Evolutionary conservation across 805 yeast genomes (phyloP), one percentile per base, ranked within the genome.

Genomic region (Danielia reshetovae): DNA sequence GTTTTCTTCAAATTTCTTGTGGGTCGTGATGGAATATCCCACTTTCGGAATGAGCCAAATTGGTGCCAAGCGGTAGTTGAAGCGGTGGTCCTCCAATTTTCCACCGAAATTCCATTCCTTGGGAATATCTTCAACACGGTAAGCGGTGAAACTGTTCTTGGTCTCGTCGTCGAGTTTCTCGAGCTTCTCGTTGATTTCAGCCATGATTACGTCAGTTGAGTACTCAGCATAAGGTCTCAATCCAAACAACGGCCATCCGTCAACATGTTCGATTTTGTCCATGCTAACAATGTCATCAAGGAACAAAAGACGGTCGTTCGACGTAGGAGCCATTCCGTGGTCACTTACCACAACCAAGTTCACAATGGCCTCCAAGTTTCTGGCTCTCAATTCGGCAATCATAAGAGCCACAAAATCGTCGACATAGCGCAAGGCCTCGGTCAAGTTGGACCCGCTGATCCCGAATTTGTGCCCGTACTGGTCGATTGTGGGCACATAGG

Each of bases 311-410:
- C 95, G 62, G 9, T 79, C 75, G 43, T 79, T 74, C 1, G 85
- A 72, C 1, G 95, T 83, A 5, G 95, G 90, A 0, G 94, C 81
- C 95, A 87, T 88, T 8, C 96, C 96, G 55, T 88, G 96, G 56
- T 89, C 96, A 29, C 95, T 85, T 3, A 89, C 83, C 27, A 89
- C 62, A 0, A 90, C 60, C 14, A 89, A 59, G 54, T 90, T 89
- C 13, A 83, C 84, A 27, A 86, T 69, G 15, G 77, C 68, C 0
- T 72, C 60, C 39, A 87, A 60, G 45, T 83, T 79, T 36, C 95
- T 65, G 13, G 54, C 50, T 1, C 51, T 39, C 14, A 89, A 46
- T 7, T 74, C 81, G 17, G 58, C 42, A 11, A 69, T 61, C 25
- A 86, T 38, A 4, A 63, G 53, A 11, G 68, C 71, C 10, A 90